phyloP scores from a whole-genome alignment of 2,329 filamentous ascomycete species.

The Beauveria caledonica region DNA sequence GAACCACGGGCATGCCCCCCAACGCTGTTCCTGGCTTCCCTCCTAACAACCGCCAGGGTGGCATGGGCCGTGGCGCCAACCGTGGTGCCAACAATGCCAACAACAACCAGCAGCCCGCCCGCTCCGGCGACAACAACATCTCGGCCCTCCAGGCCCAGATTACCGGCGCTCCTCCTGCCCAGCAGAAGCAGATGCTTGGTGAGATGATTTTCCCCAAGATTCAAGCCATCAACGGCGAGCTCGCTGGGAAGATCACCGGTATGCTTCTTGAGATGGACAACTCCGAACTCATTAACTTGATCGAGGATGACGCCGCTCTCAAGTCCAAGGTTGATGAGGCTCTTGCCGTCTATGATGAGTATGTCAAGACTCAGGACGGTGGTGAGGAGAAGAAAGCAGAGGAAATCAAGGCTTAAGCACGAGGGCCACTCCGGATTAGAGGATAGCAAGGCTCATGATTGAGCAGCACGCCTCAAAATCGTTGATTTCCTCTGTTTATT shows the following conservation, averaged over 20 bases:
- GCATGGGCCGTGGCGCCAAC: constrained; percentile 37
- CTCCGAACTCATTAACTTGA: constrained; percentile 82
- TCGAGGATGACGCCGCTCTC: constrained; percentile 81
- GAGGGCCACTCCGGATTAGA: constrained; percentile 14
- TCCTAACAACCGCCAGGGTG: constrained; percentile 46
- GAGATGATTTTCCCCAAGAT: constrained; percentile 99
- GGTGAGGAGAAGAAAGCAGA: constrained; percentile 44
- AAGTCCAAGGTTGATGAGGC: constrained; percentile 96
- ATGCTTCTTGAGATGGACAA: constrained; percentile 99
- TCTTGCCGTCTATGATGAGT: constrained; percentile 95
- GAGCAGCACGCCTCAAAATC: constrained; percentile 10
- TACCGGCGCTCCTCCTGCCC: constrained; percentile 48
- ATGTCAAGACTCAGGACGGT: constrained; percentile 63
- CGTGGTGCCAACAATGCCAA: constrained; percentile 39
- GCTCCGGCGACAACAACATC: constrained; percentile 34
- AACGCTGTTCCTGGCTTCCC: constrained; percentile 50
- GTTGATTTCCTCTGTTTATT: constrained; percentile 19
- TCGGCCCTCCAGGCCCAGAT: constrained; percentile 48
- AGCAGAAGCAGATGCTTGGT: constrained; percentile 98
- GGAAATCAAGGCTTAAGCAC: constrained; percentile 32
- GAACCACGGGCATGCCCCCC: constrained; percentile 45
- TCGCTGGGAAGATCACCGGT: constrained; percentile 98
- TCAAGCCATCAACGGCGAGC: constrained; percentile 82
- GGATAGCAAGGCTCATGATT: constrained; percentile 31
- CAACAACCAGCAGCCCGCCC: constrained; percentile 27